Conservation (phyloP, 2,329 filamentous ascomycete species). For the Fusarium odoratissimum region DNA sequence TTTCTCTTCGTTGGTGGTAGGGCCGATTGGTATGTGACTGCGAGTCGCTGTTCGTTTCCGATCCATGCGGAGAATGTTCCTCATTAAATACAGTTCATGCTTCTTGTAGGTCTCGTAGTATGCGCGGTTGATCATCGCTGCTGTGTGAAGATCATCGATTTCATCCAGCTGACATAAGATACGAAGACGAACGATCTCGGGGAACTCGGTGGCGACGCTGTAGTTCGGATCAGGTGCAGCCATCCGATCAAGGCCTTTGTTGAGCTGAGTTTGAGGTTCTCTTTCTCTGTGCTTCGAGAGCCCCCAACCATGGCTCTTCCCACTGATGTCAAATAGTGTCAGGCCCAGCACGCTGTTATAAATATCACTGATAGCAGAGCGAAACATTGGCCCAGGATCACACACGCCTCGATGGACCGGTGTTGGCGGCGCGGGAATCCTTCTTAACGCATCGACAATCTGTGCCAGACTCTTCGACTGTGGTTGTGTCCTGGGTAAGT, state of each 20-base stretch:
- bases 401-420: conserved; percentile 58
- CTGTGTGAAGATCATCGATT: conserved; percentile 56
- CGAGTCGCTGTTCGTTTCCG: conserved; percentile 33
- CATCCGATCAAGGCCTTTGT: conserved; percentile 48
- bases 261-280: conserved; percentile 51
- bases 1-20: conserved; percentile 50
- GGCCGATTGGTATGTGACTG: conserved; percentile 38
- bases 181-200: conserved; percentile 53
- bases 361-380: conserved; percentile 61
- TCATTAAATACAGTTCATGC: conserved; percentile 56
- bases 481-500: conserved; percentile 41
- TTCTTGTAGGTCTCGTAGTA: conserved; percentile 60
- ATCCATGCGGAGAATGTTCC: conserved; percentile 50
- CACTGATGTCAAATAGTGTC: conserved; percentile 61
- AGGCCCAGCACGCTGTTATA: conserved; percentile 63
- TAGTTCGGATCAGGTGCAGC: conserved; percentile 47
- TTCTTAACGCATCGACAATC: conserved; percentile 57
- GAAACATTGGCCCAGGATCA: conserved; percentile 61
- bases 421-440: conserved; percentile 58
- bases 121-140: conserved; percentile 55
- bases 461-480: conserved; percentile 57
- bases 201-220: conserved; percentile 50
- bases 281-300: conserved; percentile 54
- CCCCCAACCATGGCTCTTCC: conserved; percentile 62
- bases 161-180: conserved; percentile 56